Conservation (phyloP, 176 grass and related monocot species). For the Tillandsia leiboldiana region DNA sequence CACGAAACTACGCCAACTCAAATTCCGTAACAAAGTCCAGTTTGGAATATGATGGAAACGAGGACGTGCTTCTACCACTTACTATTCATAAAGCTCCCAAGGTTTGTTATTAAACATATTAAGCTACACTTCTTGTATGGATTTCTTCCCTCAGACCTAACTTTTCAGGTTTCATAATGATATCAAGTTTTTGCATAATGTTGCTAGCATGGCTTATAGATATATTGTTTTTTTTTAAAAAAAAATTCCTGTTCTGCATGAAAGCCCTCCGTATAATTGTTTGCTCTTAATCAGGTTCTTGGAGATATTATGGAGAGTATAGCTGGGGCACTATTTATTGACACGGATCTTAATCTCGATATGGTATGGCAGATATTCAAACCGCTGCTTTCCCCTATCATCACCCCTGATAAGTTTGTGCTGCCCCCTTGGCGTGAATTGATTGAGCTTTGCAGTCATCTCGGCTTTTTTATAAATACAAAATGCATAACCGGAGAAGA, state of each 20-base stretch:
- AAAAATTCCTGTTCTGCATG: background rate
- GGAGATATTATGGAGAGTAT: conserved; percentile 8
- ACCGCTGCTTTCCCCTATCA: no score
- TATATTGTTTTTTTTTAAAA: background rate
- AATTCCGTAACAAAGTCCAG: no score
- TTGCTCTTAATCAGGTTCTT: background rate
- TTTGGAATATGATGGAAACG: background rate
- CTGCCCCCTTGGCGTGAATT: no score
- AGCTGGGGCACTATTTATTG: background rate
- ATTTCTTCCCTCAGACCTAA: background rate
- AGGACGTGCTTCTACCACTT: background rate
- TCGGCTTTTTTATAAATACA: no score
- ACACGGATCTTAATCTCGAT: no score
- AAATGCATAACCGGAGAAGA: no score
- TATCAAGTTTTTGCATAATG: background rate
- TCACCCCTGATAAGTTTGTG: no score
- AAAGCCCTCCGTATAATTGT: background rate
- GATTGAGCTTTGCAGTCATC: conserved; percentile 21
- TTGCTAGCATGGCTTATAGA: background rate
- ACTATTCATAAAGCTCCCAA: background rate
- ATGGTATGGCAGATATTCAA: no score
- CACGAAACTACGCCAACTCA: no score
- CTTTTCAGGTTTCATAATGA: background rate
- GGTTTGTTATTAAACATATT: background rate
- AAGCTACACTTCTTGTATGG: background rate